phyloP scores from a whole-genome alignment of 208 protist genomes.

The Phytomonas serpens region DNA sequence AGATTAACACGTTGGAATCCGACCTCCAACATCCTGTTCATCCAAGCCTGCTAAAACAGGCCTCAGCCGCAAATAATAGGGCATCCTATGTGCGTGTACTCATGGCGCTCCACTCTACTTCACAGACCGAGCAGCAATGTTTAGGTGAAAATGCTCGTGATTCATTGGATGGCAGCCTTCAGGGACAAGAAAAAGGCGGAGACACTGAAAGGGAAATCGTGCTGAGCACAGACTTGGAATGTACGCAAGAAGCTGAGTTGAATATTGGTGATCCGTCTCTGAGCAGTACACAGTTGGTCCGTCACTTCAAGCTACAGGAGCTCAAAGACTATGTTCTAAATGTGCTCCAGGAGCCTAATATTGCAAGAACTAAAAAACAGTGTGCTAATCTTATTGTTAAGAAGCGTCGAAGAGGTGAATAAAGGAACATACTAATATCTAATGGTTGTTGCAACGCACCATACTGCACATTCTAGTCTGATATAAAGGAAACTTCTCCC shows the following conservation, averaged over 20 bases:
- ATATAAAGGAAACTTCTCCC: not conserved
- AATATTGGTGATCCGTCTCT: not conserved
- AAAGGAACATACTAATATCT: not conserved
- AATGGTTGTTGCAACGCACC: not conserved
- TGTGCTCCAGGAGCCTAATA: not conserved
- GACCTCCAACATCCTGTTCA: not conserved
- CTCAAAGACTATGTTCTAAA: not conserved
- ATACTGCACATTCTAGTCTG: not conserved
- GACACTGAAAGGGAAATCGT: not conserved
- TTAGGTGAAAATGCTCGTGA: not conserved
- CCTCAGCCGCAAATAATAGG: not conserved
- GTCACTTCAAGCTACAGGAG: not conserved
- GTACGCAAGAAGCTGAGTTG: not conserved
- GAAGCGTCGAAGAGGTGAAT: conserved; percentile 1
- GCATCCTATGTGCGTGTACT: not conserved
- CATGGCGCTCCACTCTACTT: not conserved
- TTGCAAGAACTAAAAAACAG: not conserved
- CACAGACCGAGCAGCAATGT: not conserved
- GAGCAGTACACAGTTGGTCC: not conserved
- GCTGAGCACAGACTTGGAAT: not conserved
- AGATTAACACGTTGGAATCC: not conserved
- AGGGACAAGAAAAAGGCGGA: not conserved
- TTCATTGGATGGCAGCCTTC: not conserved
- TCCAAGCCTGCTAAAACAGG: not conserved
- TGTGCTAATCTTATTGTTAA: not conserved